Evolutionary conservation across 495 filamentous ascomycete genomes (phyloP), one percentile per base, ranked within the genome.

Genomic region (Talaromyces liani): DNA sequence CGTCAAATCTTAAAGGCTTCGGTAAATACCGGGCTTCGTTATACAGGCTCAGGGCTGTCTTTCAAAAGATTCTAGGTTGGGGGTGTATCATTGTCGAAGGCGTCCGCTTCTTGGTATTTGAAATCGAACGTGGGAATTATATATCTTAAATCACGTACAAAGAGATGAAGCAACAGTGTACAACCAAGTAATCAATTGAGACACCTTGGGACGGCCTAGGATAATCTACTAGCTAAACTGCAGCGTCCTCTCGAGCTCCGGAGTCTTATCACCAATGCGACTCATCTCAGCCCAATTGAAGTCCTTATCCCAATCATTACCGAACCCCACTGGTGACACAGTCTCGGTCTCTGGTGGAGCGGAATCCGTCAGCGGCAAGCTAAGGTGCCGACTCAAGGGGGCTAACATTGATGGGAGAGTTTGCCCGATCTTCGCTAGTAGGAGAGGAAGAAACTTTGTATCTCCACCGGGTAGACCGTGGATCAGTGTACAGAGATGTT

Each of bases 401-500:
- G 79, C 51, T 77, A 80, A 74, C 56, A 89, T 80, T 2, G 75
- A 77, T 5, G 89, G 87, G 6, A 92, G 75, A 18, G 83, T 80
- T 29, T 89, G 86, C 57, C 85, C 79, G 29, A 91, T 84, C 66
- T 90, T 92, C 67, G 81, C 79, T 29, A 91, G 70, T 0, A 94
- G 77, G 8, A 91, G 77, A 0, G 88, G 89, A 10, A 92, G 78
- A 71, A 88, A 92, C 56, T 86, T 84, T 57, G 83, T 76, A 34
- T 90, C 80, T 6, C 90, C 90, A 27, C 82, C 85, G n/a, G 88
- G 88, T 39, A 93, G 80, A 9, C 80, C 75, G 1, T 86, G 84
- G 5, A 93, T 79, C 31, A 92, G 77, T 41, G 81, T 82, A 39
- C 88, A 74, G 18, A 93, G 79, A 58, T 89, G 82, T 61, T 84